Percentiles rank a stretch among this genome's conserved stretches.
phyloP scores from a whole-genome alignment of 2,329 filamentous ascomycete genomes.

The Alternaria ethzedia region DNA sequence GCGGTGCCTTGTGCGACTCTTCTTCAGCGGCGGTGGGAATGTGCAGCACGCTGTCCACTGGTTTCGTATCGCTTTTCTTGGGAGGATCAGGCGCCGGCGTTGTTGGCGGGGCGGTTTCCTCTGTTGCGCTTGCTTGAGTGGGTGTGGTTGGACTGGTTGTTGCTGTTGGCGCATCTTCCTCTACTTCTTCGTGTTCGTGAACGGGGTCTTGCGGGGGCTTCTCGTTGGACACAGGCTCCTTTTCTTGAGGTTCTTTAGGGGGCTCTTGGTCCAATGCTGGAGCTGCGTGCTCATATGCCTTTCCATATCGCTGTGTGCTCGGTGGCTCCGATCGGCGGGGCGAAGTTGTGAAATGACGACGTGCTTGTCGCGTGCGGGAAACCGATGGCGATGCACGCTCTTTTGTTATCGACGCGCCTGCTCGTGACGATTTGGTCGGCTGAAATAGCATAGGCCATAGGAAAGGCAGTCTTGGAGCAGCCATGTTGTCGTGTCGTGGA shows the following conservation, averaged over 20 bases:
- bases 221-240: conserved; percentile 3
- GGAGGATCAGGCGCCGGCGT: conserved; percentile 28
- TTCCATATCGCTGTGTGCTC: conserved; percentile 54
- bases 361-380: conserved; percentile 21
- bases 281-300: conserved; percentile 54
- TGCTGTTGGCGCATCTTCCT: conserved; percentile 27
- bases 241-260: conserved; percentile 8
- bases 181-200: conserved; percentile 34
- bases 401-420: conserved; percentile 18
- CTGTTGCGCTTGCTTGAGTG: conserved; percentile 13
- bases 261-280: conserved; percentile 37
- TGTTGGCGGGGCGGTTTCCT: conserved; percentile 15
- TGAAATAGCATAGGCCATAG: conserved; percentile 56
- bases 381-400: conserved; percentile 9
- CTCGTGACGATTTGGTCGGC: conserved; percentile 31
- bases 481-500: conserved; percentile 41
- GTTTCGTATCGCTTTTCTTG: conserved; percentile 37
- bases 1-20: conserved; percentile 62
- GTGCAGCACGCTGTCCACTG: conserved; percentile 50
- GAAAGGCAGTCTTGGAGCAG: conserved; percentile 54
- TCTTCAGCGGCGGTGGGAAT: conserved; percentile 49
- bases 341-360: conserved; percentile 38
- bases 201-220: conserved; percentile 13
- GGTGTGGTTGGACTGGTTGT: conserved; percentile 23
- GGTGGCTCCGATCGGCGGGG: conserved; percentile 37